Base-by-base conservation (phyloP, 2,329 filamentous ascomycete species). In the Aspergillus niger region DNA sequence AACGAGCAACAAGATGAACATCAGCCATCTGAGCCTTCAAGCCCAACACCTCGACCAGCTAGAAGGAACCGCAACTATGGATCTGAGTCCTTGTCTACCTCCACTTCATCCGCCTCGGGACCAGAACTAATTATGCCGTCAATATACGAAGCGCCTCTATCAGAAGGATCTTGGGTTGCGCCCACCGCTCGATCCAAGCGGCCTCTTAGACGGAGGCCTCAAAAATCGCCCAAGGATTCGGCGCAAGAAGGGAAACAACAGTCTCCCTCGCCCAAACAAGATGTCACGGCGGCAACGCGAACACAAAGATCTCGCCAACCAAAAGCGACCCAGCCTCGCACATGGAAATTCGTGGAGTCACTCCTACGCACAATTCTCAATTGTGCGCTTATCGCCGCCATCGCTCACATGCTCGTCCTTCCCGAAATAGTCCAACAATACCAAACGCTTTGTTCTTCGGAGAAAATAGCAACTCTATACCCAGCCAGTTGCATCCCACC, bases 121-220 rank as follows among this genome's bases (percentile, higher is more conserved):
- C 75, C 75, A 1, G 74, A 77, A 57, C 70, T 77, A 6, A 74
- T 77, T 22, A 77, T 77, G 75, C 75, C 75, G 3, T 77, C 75
- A 4, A 76, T 77, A 49, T 72, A 70, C 62, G 74, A 77, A 52
- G 67, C 69, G 3, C 69, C 72, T 6, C 68, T 72, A 41, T 65
- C 69, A 22, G 72, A 76, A 52, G 69, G 60, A 24, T 76, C 73
- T 38, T 76, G 73, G 73, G 63, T 75, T 24, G 71, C 69, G 24
- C 71, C 72, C 22, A 60, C 63, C 24, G 44, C 72, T 20, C 70
- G 66, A 50, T 53, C 62, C 4, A 62, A 67, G 41, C 38, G 47
- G 24, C 55, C 52, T 24, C 63, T 72, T 61, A 69, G 63, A 39
- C 71, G 68, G 52, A 67, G 70, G 49, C 65, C 66, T 62, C 69